These are phyloP conservation scores for Theobroma grandiflorum DNA, from an alignment of 441 rosid genomes.

Conservation along the genomic window DNA sequence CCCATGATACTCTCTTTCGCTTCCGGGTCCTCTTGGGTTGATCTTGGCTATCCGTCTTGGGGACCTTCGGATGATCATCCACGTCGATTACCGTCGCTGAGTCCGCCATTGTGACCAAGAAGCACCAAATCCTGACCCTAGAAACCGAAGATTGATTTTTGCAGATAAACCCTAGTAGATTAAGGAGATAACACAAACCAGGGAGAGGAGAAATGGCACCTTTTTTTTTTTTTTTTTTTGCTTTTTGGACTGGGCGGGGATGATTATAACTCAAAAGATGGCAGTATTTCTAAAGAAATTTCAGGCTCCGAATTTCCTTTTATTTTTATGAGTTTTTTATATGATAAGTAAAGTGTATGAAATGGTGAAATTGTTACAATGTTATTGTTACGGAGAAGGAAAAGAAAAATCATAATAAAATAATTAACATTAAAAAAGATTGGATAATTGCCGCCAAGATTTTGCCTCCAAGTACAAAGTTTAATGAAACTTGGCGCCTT, in stretches of 20 bases:
- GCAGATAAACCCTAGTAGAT: neutral
- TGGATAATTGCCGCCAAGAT: neutral
- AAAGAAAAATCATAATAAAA: no score
- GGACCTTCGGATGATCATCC: slow-evolving; percentile 22
- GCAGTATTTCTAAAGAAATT: neutral
- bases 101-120: slow-evolving; percentile 31
- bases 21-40: slow-evolving; percentile 47
- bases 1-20: slow-evolving; percentile 58
- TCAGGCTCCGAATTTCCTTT: neutral
- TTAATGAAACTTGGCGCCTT: neutral
- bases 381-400: no score
- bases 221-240: no score
- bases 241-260: no score
- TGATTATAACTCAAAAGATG: no score
- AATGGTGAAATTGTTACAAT: no score
- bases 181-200: neutral
- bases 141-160: neutral
- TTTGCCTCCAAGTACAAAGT: neutral
- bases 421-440: no score
- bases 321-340: no score
- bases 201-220: neutral
- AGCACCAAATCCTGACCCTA: slow-evolving; percentile 28
- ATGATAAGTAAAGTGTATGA: no score
- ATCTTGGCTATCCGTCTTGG: slow-evolving; percentile 23
- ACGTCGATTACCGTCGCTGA: slow-evolving; percentile 27